Evolutionary conservation across 2,329 filamentous ascomycete genomes (phyloP).

Genomic region (Aspergillus brasiliensis): DNA sequence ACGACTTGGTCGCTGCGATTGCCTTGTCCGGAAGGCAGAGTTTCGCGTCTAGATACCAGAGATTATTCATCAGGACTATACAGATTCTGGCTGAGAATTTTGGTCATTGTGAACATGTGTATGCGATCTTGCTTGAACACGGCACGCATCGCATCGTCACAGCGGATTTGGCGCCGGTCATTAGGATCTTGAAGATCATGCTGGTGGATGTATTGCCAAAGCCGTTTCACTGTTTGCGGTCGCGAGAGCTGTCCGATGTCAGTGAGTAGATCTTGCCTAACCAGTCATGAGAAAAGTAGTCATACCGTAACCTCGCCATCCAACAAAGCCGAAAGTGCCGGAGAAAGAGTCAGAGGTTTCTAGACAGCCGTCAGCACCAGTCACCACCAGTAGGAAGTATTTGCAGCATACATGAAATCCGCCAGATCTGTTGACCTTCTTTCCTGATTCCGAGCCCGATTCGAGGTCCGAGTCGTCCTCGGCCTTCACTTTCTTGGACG

Average conservation of each 20-base stretch:
- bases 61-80: conserved; percentile 76
- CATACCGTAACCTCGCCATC: conserved; percentile 48
- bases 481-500: conserved; percentile 69
- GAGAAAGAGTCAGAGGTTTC: conserved; percentile 51
- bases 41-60: conserved; percentile 10
- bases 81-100: conserved; percentile 84
- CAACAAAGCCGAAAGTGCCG: conserved; percentile 48
- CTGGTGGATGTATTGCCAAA: conserved; percentile 93
- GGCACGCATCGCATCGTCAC: conserved; percentile 86
- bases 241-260: conserved; percentile 70
- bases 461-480: conserved; percentile 80
- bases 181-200: conserved; percentile 85
- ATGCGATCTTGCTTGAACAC: conserved; percentile 90
- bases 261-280: conserved; percentile 15
- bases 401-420: conserved; percentile 73
- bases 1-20: conserved; percentile 5
- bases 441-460: conserved; percentile 60
- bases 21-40: conserved; percentile 7
- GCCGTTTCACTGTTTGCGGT: conserved; percentile 91
- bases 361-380: conserved; percentile 22
- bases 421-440: conserved; percentile 74
- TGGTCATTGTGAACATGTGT: conserved; percentile 99
- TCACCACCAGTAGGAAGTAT: too few relatives aligned
- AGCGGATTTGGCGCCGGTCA: conserved; percentile 90
- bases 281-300: conserved; percentile 1